Conservation (phyloP, 2,329 filamentous ascomycete species). For the Alternaria brassicicola region DNA sequence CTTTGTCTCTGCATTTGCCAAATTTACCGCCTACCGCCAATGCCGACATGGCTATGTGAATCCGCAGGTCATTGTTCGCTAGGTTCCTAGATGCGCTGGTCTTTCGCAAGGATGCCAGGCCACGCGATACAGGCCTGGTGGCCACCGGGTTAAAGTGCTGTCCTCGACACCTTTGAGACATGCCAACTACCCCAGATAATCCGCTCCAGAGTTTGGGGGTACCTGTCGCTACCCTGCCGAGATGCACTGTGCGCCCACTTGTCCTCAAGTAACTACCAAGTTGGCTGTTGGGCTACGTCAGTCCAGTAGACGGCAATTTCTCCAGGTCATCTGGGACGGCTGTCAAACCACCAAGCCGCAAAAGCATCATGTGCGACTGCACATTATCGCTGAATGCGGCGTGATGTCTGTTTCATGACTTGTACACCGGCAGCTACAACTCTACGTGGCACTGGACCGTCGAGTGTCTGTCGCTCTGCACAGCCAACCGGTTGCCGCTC, state of each 20-base stretch:
- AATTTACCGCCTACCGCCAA: slow-evolving; percentile 20
- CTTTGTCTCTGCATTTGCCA: slow-evolving; percentile 19
- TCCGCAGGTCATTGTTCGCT: slow-evolving; percentile 34
- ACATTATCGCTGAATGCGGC: slow-evolving; percentile 34
- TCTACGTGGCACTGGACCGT: slow-evolving; percentile 32
- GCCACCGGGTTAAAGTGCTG: slow-evolving; percentile 18
- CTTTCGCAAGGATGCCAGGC: slow-evolving; percentile 22
- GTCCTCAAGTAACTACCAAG: slow-evolving; percentile 19
- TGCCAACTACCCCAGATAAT: slow-evolving; percentile 27
- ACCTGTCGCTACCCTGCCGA: slow-evolving; percentile 26
- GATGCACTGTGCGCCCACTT: slow-evolving; percentile 21
- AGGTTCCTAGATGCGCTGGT: slow-evolving; percentile 30
- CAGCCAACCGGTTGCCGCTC: slow-evolving; percentile 8
- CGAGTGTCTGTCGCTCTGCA: slow-evolving; percentile 18
- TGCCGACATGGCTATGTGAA: slow-evolving; percentile 17
- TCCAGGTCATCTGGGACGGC: slow-evolving; percentile 45
- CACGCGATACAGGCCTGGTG: slow-evolving; percentile 31
- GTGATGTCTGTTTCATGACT: slow-evolving; percentile 49
- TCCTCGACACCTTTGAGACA: slow-evolving; percentile 22
- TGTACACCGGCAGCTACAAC: slow-evolving; percentile 44
- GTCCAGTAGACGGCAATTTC: slow-evolving; percentile 35
- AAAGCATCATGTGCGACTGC: slow-evolving; percentile 46
- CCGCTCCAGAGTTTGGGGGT: slow-evolving; percentile 21
- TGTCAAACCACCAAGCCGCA: slow-evolving; percentile 44
- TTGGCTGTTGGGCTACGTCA: slow-evolving; percentile 35